Base-by-base conservation (phyloP, 2,329 filamentous ascomycete genomes). In the Amylocarpus encephaloides region DNA sequence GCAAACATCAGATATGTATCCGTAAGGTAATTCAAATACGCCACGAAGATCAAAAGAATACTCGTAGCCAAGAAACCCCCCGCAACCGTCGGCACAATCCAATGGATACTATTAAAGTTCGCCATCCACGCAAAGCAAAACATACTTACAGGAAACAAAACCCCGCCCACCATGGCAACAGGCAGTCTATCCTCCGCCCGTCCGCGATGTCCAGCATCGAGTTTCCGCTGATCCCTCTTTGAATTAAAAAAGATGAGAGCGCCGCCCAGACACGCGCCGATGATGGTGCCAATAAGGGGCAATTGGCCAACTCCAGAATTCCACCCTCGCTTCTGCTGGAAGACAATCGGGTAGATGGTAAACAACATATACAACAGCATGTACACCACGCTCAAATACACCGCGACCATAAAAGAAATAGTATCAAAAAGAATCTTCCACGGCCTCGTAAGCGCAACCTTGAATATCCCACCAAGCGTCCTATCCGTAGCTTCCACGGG, bases 361-460 rank as follows among this genome's bases (percentile, higher is more conserved):
- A 65, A 65, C 1, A 65, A 47, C 59, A 64, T 62, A 30, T 65
- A 65, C 1, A 65, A 48, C 6, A 64, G 40, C 2, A 50, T 51
- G 41, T 65, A 65, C 1, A 63, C 61, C 5, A 63, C 48, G 0
- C 81, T 85, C 84, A 93, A 90, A 73, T 94, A 95, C 2, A 94
- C 59, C 1, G 84, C 82, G 62, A 94, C 85, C 62, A 92, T 79
- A 57, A 95, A 79, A 39, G 93, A 87, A 61, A 95, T 95, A 29
- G 86, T 81, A 67, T 95, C 89, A 64, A 95, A 93, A 0, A 95
- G 76, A 0, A 95, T 78, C 0, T 83, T 87, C 91, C 91, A 95
- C n/a, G 85, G 84, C 66, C 95, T 95, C 1, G 87, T 78, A 1
- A 89, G 83, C 92, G 5, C 94, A 71, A 5, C 84, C 87, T 71